A percentile compares a stretch with the other conserved stretches of the same genome.
Conservation (phyloP, 768 basidiomycete species). For the Amylocystis lapponica region DNA sequence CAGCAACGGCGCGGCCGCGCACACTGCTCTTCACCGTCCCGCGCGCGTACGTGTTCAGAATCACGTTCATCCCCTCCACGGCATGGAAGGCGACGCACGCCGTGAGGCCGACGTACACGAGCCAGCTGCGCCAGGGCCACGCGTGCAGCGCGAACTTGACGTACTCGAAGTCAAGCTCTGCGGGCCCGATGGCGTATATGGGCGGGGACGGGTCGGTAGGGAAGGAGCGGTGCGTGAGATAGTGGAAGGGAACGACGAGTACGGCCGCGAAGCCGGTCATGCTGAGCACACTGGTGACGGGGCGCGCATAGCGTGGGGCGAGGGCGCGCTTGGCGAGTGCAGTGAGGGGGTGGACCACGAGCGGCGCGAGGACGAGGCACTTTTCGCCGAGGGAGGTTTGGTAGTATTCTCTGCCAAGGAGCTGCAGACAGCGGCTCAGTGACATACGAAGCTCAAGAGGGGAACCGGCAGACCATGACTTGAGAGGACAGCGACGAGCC, state of each 20-base stretch:
- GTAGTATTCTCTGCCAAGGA: constrained; percentile 84
- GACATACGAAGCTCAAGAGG: neutral
- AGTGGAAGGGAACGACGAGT: constrained; percentile 63
- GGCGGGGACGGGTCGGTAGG: constrained; percentile 43
- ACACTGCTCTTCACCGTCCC: constrained; percentile 22
- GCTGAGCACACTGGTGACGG: constrained; percentile 41
- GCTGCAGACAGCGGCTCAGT: constrained; percentile 31
- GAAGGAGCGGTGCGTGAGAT: constrained; percentile 56
- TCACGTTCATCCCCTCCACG: constrained; percentile 50
- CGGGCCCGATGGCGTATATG: constrained; percentile 57
- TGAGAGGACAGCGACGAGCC: constrained; percentile 64
- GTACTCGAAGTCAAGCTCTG: constrained; percentile 79
- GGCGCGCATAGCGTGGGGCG: constrained; percentile 31
- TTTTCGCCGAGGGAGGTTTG: constrained; percentile 66
- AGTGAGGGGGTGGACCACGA: constrained; percentile 58
- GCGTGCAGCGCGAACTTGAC: constrained; percentile 63
- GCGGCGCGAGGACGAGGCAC: constrained; percentile 59
- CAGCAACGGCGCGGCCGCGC: constrained; percentile 26
- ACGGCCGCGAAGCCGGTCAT: constrained; percentile 59
- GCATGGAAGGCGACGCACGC: constrained; percentile 52
- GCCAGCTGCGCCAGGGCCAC: constrained; percentile 59
- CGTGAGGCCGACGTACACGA: constrained; percentile 60
- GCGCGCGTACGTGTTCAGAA: constrained; percentile 47
- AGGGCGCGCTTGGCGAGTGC: constrained; percentile 56
- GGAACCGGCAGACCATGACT: constrained; percentile 54